Evolutionary conservation across 495 filamentous ascomycete genomes (phyloP), one percentile per base, ranked within the genome.

Genomic region (Halenospora varia): DNA sequence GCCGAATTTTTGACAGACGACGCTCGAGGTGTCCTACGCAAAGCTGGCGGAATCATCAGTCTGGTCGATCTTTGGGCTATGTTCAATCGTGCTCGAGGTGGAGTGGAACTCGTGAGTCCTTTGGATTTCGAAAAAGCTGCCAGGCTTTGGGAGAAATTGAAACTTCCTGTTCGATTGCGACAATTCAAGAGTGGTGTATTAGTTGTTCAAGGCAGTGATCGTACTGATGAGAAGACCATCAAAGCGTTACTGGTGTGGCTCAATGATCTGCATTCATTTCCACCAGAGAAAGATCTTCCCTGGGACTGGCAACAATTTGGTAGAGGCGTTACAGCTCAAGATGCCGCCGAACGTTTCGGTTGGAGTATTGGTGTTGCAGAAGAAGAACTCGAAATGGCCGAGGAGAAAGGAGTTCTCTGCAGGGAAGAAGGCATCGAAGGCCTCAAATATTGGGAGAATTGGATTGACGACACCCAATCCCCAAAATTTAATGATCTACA

Each of bases 321-420:
- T 1, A 78, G 84, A 41, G 89, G 92, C 3, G 84, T 99, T 22
- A 97, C 91, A 3, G 91, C 92, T 8, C 87, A 93, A 63, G 92
- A 97, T 67, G 82, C 82, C 0, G 94, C 94, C 0, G 90, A 96
- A 71, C 79, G 81, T 49, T 99, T 99, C 73, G 90, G 92, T 20
- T 99, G 94, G 94, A 97, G 94, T 69, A 88, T 99, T 15, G 95
- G 95, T n/a, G 94, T 99, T 19, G 95, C 94, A 2, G 85, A 83
- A 52, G 95, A 97, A 67, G 95, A 97, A 70, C 72, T 99, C 25
- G 92, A 96, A 71, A 97, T 97, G 94, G 94, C 94, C 4, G 92
- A 91, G 69, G 89, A 95, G 70, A 84, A 80, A 61, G 94, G 95
- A 0, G 82, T 84, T 11, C 70, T 96, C 20, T 94, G 90, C 68